Evolutionary conservation across 2,329 filamentous ascomycete genomes (phyloP).

Genomic region (Fusarium gaditjirri): DNA sequence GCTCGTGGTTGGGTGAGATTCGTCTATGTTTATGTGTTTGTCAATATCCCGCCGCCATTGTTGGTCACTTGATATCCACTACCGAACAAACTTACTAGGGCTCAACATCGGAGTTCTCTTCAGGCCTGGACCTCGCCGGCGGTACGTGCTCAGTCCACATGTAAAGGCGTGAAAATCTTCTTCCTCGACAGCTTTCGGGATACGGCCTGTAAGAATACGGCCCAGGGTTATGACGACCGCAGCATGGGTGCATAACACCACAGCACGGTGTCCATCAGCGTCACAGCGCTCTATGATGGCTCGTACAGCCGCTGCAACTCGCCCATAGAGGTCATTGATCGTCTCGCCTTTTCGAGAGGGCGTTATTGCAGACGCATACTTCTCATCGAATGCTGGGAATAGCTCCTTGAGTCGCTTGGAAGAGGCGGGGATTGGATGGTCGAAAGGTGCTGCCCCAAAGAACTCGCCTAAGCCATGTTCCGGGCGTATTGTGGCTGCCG

Average conservation of each 20-base stretch:
- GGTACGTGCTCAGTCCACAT: conserved; percentile 78
- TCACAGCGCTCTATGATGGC: conserved; percentile 80
- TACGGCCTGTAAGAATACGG: conserved; percentile 79
- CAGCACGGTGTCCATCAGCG: conserved; percentile 71
- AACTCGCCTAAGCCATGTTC: conserved; percentile 80
- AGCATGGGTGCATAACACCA: conserved; percentile 89
- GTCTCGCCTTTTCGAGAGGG: conserved; percentile 81
- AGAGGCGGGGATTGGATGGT: conserved; percentile 82
- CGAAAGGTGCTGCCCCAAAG: conserved; percentile 87
- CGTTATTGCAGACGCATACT: conserved; percentile 70
- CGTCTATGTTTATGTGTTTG: conserved; percentile 24
- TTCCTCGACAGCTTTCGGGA: conserved; percentile 75
- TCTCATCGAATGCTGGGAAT: conserved; percentile 71
- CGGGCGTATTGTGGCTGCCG: conserved; percentile 58
- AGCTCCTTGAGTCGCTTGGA: conserved; percentile 69
- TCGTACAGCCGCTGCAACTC: conserved; percentile 76
- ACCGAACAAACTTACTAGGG: conserved; percentile 29
- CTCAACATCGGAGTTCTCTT: conserved; percentile 6
- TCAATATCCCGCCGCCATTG: conserved; percentile 11
- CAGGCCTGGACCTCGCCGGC: conserved; percentile 42
- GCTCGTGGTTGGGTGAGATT: conserved; percentile 17
- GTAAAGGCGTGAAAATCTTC: conserved; percentile 90
- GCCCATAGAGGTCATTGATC: conserved; percentile 81
- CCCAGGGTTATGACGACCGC: conserved; percentile 90
- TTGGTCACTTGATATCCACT: conserved; percentile 11